phyloP scores from a whole-genome alignment of 1,139 yeast species.

The Eremothecium sinecaudum region DNA sequence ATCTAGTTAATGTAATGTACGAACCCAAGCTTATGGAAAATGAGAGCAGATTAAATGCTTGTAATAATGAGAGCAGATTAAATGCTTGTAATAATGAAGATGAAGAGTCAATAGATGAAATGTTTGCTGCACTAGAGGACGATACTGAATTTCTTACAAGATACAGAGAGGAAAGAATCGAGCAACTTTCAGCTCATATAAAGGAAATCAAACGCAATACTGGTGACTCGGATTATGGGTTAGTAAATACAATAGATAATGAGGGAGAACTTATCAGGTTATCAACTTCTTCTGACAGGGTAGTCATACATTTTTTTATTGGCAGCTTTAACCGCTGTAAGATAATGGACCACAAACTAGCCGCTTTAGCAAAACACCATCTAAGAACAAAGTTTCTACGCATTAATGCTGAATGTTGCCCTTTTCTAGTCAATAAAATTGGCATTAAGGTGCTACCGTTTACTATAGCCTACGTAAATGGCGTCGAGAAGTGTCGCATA shows the following conservation, averaged over 20 bases:
- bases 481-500: conserved; percentile 48
- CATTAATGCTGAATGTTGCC: conserved; percentile 57
- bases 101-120: conserved; percentile 34
- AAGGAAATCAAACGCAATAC: conserved; percentile 34
- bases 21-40: no score
- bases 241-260: conserved; percentile 33
- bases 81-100: neutral
- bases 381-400: conserved; percentile 45
- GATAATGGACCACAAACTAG: conserved; percentile 45
- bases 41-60: neutral
- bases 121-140: conserved; percentile 47
- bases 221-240: conserved; percentile 36
- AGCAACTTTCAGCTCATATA: conserved; percentile 44
- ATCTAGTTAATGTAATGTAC: no score
- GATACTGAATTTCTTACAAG: conserved; percentile 58
- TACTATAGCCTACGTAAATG: conserved; percentile 52
- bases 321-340: conserved; percentile 52
- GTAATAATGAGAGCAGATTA: neutral
- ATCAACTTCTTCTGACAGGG: conserved; percentile 37
- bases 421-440: conserved; percentile 59
- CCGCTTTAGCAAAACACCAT: conserved; percentile 47
- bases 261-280: conserved; percentile 51
- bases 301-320: conserved; percentile 58
- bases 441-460: conserved; percentile 62
- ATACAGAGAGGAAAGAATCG: conserved; percentile 62